Conservation (phyloP, 208 protist genomes). For the Leishmania lainsoni region DNA sequence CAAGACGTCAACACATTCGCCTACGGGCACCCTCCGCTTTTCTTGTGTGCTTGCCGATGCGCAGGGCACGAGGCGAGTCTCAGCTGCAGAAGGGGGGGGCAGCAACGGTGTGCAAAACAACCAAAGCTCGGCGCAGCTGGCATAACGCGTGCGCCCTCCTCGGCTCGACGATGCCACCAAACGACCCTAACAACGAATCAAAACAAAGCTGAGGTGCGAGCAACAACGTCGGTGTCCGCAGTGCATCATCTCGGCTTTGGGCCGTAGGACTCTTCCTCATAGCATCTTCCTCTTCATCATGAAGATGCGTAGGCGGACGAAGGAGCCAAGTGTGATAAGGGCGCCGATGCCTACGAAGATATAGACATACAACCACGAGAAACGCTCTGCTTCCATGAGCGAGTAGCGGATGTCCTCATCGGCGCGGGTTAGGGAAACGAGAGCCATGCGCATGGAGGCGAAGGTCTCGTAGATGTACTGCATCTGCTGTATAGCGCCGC, state of each 20-base stretch:
- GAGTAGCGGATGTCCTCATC: conserved; percentile 60
- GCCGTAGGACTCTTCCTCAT: neutral
- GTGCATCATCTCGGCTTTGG: neutral
- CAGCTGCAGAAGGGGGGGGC: neutral
- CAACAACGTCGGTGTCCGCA: neutral
- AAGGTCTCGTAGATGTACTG: conserved; percentile 56
- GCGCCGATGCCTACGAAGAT: conserved; percentile 46
- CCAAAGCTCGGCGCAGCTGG: no score
- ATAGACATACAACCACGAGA: conserved; percentile 53
- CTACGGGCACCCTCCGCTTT: neutral
- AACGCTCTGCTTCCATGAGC: conserved; percentile 45
- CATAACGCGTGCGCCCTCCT: neutral
- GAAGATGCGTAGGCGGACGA: conserved; percentile 44
- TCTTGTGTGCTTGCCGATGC: neutral
- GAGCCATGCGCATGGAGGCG: conserved; percentile 29
- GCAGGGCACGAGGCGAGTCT: neutral
- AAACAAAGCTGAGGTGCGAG: no score
- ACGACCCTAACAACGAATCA: no score
- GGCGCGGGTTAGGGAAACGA: conserved; percentile 28
- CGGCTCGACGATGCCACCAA: neutral
- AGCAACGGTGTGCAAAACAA: no score
- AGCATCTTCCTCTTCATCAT: conserved; percentile 24
- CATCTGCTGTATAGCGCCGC: conserved; percentile 64
- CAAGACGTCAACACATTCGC: neutral
- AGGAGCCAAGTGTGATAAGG: conserved; percentile 30